These are phyloP conservation scores for Skeletonema potamos DNA, from an alignment of 108 stramenopile species.

Conservation along the genomic window DNA sequence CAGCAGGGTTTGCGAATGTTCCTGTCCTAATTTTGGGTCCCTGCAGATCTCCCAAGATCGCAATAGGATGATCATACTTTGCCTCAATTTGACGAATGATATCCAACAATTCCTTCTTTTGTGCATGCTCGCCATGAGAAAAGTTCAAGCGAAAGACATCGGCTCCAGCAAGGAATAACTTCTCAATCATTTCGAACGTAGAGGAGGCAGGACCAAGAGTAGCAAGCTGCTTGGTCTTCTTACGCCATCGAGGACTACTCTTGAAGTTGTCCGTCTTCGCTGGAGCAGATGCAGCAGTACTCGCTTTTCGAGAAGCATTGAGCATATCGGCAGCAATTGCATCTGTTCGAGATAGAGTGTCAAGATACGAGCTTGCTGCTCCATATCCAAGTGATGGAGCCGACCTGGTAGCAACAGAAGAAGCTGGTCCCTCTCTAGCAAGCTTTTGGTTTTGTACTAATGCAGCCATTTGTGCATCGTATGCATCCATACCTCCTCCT, in stretches of 20 bases:
- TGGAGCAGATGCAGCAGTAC: slow-evolving; percentile 2
- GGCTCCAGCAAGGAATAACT: slow-evolving; percentile 91
- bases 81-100: slow-evolving; percentile 83
- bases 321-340: neutral
- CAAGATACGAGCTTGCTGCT: neutral
- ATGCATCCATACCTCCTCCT: slow-evolving; percentile 13
- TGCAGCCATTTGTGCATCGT: slow-evolving; percentile 23
- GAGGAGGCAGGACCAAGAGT: slow-evolving; percentile 92
- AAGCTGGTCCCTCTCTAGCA: neutral
- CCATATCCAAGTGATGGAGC: neutral
- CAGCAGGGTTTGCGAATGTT: slow-evolving; percentile 73
- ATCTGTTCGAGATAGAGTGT: neutral
- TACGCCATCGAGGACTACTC: slow-evolving; percentile 71
- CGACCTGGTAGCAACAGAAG: neutral
- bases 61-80: slow-evolving; percentile 95
- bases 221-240: slow-evolving; percentile 90
- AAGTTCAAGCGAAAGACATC: slow-evolving; percentile 97
- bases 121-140: slow-evolving; percentile 92
- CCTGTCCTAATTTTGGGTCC: slow-evolving; percentile 96
- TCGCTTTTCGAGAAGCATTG: neutral
- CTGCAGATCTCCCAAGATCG: slow-evolving; percentile 92
- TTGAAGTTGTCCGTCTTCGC: slow-evolving; percentile 28
- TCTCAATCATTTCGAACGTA: slow-evolving; percentile 90
- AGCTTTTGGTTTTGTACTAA: neutral
- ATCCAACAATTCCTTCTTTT: slow-evolving; percentile 89